Evolutionary conservation across 352 stramenopile genomes (phyloP), one percentile per base, ranked within the genome.

Genomic region (Globisporangium orthogonon): DNA sequence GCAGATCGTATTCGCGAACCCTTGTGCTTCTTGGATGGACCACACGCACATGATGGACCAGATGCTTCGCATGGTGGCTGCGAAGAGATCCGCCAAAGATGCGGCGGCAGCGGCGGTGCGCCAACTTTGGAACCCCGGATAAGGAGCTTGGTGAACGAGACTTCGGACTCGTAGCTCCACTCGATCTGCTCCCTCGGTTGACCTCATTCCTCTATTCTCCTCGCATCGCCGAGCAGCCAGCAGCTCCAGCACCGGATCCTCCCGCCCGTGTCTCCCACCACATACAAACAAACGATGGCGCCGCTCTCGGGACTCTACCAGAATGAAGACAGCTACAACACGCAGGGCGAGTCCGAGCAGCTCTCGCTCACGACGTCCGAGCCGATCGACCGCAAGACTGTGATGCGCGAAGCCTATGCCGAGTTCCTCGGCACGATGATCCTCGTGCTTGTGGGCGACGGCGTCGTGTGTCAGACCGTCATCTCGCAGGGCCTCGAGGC

Each of bases 351-450:
- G 49, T 74, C 70, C 15, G 73, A 83, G 33, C 68, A 83, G 30
- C 52, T 78, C 52, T 83, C 73, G 39, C 65, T 83, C 59, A 83
- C 70, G 53, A 83, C 73, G 1, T 61, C 76, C 45, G 65, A 61
- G 28, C 69, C 69, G 6, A 50, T 83, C 7, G 73, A 83, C 44
- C 53, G 58, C 51, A 68, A 62, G 44, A 51, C 55, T 9, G 45
- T 71, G 52, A 55, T 67, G 52, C 64, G 61, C 23, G 64, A 71
- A 47, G 64, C 64, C n/a, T 71, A 65, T 54, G 52, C 74, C 45
- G 74, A 85, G 63, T 82, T 82, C 53, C 57, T 85, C 14, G 74
- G 73, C 31, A 83, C 74, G 29, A 83, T 85, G 58, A 85, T 83
- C 56, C 74, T 85, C 50, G 73, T 85, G 31, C 58, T 85, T 6